Evolutionary conservation across 1,284 basidiomycete genomes (phyloP), one percentile per base, ranked within the genome.

Genomic region (Cutaneotrichosporon sp.): DNA sequence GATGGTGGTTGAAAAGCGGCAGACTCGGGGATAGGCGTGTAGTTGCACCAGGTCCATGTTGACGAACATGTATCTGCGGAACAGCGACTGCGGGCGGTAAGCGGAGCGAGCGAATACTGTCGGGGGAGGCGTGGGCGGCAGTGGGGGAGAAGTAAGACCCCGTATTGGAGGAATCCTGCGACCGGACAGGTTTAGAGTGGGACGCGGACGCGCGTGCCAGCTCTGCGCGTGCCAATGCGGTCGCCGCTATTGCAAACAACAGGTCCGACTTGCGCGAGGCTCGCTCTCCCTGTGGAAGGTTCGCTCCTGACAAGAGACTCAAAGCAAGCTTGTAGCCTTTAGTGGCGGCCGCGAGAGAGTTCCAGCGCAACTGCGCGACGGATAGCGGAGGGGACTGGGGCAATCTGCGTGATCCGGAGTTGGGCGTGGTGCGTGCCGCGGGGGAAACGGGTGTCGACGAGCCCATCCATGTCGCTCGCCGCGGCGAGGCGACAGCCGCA

Each of bases 281-380:
- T 14, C 72, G 60, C 15, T 64, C 54, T 14, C 59, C 52, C 5
- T 61, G 43, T 0, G 65, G 57, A 8, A 70, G 38, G 39, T 69
- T 63, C 15, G 66, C 20, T 53, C 46, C 22, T 8, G 63, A 62
- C 10, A 74, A 53, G 13, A 72, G 58, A 15, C 67, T 63, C n/a
- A 76, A 55, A 8, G 67, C 65, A 20, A 68, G 52, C 53, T 74
- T 74, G 66, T 69, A 71, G 38, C 73, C 69, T 56, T 72, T 71
- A 39, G 68, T 55, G 13, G 67, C 62, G 15, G 59, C 55, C 18
- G 68, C 64, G 35, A 74, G 66, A 3, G 70, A 59, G 33, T 65
- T 49, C 72, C 69, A 74, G 14, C 37, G 45, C 35, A 12, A 20
- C 21, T 46, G 45, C 7, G 34, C 8, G 4, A 17, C 20, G 3